Base-by-base conservation (phyloP, 140 eudicot genomes). In the Anethum foeniculum region DNA sequence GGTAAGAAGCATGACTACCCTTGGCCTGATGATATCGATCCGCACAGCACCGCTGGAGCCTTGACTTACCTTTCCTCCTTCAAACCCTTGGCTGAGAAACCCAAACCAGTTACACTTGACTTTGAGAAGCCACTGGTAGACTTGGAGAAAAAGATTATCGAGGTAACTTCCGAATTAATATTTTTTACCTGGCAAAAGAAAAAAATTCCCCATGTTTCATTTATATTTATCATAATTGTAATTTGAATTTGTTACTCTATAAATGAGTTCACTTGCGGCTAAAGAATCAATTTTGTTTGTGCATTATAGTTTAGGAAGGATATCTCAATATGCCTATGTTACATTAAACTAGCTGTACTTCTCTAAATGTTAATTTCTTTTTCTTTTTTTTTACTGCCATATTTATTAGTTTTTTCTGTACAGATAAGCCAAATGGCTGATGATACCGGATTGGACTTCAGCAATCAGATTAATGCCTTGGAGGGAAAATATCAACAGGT, bases 1-100 rank as follows among this genome's bases (percentile, higher is more conserved):
- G 79, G 82, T 76, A 86, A 83, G 81, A 86, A 86, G 51, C 86
- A 80, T 16, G 86, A 83, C 23, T 83, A 83, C 73, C 89, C 86
- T 38, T 86, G 89, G 89, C 86, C 85, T 3, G 83, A 80, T 43
- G 79, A 86, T 32, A 43, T 71, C 52, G 86, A 86, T 83, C 82
- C 82, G 47, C 75, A 77, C 75, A 80, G 28, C 49, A 36, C 36
- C 43, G 72, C 51, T 51, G 68, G 47, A 47, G 76, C 80, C 72
- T 83, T 86, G 80, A 75, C 52, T 21, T 71, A 83, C 74, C 85
- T 86, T 6, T 86, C 89, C 14, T 32, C 67, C 76, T 86, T 86
- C 71, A 86, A 83, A 82, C 89, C 89, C 71, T 58, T 86, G 64
- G 43, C 78, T 6, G 88, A 82, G 80, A 86, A 86, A 47, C 84